Evolutionary conservation across 2,329 filamentous ascomycete genomes (phyloP).

Genomic region (Fusarium floridanum): DNA sequence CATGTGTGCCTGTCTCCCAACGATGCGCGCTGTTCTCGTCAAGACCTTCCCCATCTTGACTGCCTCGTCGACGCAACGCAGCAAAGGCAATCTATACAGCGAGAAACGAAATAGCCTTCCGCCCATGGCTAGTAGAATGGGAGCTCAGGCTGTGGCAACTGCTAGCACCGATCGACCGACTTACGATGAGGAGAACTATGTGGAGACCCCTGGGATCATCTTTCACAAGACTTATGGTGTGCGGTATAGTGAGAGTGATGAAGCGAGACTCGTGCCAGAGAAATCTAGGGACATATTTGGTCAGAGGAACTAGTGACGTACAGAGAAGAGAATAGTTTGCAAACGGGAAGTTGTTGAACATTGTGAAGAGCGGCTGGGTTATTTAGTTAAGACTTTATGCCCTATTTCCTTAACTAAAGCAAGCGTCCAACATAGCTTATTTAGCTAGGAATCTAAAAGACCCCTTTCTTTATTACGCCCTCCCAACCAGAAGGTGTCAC

Average conservation of each 20-base stretch:
- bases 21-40: not conserved
- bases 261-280: not conserved
- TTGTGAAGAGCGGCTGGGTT: not conserved
- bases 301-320: not conserved
- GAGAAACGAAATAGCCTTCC: not conserved
- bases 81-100: constrained; percentile 1
- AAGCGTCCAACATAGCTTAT: not conserved
- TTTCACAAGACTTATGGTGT: not conserved
- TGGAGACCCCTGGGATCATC: not conserved
- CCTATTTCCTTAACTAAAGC: not conserved
- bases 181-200: not conserved
- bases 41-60: not conserved
- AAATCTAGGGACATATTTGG: not conserved
- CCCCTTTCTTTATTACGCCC: not conserved
- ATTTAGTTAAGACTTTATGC: not conserved
- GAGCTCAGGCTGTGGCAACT: not conserved
- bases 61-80: not conserved
- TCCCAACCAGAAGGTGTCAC: not conserved
- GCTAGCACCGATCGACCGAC: not conserved
- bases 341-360: not conserved
- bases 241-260: constrained; percentile 10
- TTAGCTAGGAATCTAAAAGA: not conserved
- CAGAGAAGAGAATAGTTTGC: accelerated
- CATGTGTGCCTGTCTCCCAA: constrained; percentile 3
- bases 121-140: not conserved